Evolutionary conservation across 352 stramenopile genomes (phyloP).

Genomic region (Phytophthora pini): DNA sequence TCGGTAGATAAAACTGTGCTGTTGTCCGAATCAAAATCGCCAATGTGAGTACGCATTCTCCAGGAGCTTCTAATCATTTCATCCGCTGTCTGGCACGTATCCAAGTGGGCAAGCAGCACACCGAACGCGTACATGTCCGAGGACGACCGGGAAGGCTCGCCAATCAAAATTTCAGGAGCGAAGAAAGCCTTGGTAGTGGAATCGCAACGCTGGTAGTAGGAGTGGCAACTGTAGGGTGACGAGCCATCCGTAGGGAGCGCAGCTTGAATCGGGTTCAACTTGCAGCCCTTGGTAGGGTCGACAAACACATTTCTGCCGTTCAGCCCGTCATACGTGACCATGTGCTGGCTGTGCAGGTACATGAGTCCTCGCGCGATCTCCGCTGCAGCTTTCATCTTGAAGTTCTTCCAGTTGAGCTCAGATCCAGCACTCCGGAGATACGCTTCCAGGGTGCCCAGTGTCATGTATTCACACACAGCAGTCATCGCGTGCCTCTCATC

Average conservation of each 20-base stretch:
- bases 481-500: slow-evolving; percentile 66
- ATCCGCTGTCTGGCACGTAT: slow-evolving; percentile 59
- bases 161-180: slow-evolving; percentile 63
- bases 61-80: slow-evolving; percentile 73
- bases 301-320: slow-evolving; percentile 78
- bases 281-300: slow-evolving; percentile 75
- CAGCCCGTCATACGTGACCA: slow-evolving; percentile 74
- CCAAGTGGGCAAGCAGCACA: slow-evolving; percentile 66
- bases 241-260: slow-evolving; percentile 51
- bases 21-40: slow-evolving; percentile 33
- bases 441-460: slow-evolving; percentile 67
- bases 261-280: slow-evolving; percentile 80
- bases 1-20: slow-evolving; percentile 42
- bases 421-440: slow-evolving; percentile 46
- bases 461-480: slow-evolving; percentile 77
- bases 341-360: slow-evolving; percentile 80
- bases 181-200: slow-evolving; percentile 51
- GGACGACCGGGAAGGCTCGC: slow-evolving; percentile 47
- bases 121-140: slow-evolving; percentile 83
- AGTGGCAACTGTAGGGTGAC: slow-evolving; percentile 36
- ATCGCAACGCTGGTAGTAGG: slow-evolving; percentile 37
- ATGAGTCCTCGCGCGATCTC: slow-evolving; percentile 74
- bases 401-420: slow-evolving; percentile 73
- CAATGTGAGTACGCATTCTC: slow-evolving; percentile 55
- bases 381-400: slow-evolving; percentile 77